A percentile compares a stretch with the other conserved stretches of the same genome.
Conservation (phyloP, 768 basidiomycete species). For the Tremella fuciformis region DNA sequence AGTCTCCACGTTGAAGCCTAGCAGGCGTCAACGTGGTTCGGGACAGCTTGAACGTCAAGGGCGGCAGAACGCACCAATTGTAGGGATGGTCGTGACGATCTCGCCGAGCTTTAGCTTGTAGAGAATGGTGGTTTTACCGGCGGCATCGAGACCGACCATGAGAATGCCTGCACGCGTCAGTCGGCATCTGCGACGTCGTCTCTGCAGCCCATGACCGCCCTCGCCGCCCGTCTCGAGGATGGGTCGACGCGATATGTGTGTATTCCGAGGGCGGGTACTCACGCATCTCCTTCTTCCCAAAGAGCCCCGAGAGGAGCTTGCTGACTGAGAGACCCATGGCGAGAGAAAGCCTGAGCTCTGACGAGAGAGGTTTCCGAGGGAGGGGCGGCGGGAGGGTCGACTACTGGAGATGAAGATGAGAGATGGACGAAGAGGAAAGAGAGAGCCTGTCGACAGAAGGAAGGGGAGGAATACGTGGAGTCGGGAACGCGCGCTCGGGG, state of each 20-base stretch:
- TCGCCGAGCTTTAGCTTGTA: slow-evolving; percentile 99
- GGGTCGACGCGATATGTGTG: neutral
- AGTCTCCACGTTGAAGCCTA: slow-evolving; percentile 99
- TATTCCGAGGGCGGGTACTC: slow-evolving; percentile 51
- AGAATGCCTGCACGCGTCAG: slow-evolving; percentile 69
- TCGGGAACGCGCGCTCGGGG: too few species aligned
- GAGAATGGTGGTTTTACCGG: slow-evolving; percentile 91
- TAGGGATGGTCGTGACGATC: slow-evolving; percentile 99
- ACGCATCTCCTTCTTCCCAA: slow-evolving; percentile 99
- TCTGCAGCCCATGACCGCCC: neutral
- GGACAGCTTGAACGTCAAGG: neutral
- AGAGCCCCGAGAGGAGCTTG: slow-evolving; percentile 70
- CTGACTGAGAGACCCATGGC: slow-evolving; percentile 55
- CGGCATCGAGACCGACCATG: slow-evolving; percentile 99
- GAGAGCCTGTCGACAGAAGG: neutral
- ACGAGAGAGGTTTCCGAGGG: slow-evolving; percentile 3
- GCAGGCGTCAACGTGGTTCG: slow-evolving; percentile 12
- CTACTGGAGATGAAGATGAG: slow-evolving; percentile 11
- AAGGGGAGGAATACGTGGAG: slow-evolving; percentile 6
- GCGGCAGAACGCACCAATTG: slow-evolving; percentile 72
- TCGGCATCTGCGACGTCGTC: neutral
- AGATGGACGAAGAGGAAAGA: slow-evolving; percentile 2
- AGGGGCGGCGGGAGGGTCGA: slow-evolving; percentile 1
- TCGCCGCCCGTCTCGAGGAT: neutral
- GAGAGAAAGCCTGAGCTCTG: slow-evolving; percentile 9